phyloP scores from a whole-genome alignment of 2,329 filamentous ascomycete genomes.

The Scytalidium sp. region DNA sequence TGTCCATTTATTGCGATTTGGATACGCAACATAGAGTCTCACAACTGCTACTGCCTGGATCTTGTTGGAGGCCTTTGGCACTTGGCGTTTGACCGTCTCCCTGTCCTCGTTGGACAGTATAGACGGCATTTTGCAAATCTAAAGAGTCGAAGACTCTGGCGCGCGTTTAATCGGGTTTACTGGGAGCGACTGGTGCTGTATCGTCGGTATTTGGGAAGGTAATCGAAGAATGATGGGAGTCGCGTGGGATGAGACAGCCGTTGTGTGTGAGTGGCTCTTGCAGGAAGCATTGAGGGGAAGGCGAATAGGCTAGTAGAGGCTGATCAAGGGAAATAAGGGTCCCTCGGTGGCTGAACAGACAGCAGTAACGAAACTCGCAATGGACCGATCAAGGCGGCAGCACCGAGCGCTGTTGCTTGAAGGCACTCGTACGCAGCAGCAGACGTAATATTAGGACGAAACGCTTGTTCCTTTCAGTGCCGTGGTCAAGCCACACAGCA shows the following conservation, averaged over 20 bases:
- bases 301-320: neutral
- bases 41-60: slow-evolving; percentile 95
- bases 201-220: slow-evolving; percentile 12
- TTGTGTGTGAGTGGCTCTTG: slow-evolving; percentile 10
- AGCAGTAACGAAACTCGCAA: neutral
- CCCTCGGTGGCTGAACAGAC: neutral
- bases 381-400: slow-evolving; percentile 3
- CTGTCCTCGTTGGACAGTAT: slow-evolving; percentile 90
- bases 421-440: neutral
- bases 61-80: slow-evolving; percentile 94
- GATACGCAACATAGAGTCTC: slow-evolving; percentile 89
- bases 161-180: neutral
- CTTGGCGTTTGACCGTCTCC: slow-evolving; percentile 89
- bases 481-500: slow-evolving; percentile 8
- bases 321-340: slow-evolving; percentile 1
- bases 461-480: neutral
- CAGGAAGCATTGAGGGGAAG: slow-evolving; percentile 2
- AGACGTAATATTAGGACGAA: neutral
- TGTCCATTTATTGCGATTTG: slow-evolving; percentile 82
- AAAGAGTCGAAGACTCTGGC: neutral
- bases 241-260: slow-evolving; percentile 21
- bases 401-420: slow-evolving; percentile 10
- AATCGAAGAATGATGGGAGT: slow-evolving; percentile 17
- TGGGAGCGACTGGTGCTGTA: neutral
- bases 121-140: slow-evolving; percentile 26